These are phyloP conservation scores for Botrytis fabae DNA, from an alignment of 2,329 filamentous ascomycete genomes.

Conservation along the genomic window DNA sequence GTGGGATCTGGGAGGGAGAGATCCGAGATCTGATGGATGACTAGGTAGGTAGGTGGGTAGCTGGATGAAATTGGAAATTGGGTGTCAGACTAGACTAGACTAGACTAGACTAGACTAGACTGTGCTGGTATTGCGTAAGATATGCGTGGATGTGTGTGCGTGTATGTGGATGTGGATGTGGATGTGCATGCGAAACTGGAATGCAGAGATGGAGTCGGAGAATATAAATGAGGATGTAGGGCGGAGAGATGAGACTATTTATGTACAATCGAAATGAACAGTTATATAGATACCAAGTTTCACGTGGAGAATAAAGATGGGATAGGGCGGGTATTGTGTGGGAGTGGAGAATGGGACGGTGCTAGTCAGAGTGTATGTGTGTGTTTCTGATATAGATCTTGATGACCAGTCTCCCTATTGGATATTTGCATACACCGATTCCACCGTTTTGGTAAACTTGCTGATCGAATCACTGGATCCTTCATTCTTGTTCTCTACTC, in stretches of 20 bases:
- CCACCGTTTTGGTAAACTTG: background rate
- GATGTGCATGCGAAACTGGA: background rate
- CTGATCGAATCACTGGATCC: background rate
- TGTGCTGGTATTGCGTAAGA: background rate
- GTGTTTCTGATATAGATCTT: background rate
- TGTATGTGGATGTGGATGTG: background rate
- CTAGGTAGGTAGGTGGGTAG: background rate
- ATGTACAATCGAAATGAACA: background rate
- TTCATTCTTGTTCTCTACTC: background rate
- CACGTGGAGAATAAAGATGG: background rate
- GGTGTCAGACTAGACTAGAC: background rate
- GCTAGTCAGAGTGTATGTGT: background rate
- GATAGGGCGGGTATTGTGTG: background rate
- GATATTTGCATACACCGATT: background rate
- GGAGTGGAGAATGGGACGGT: background rate
- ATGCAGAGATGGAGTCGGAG: background rate
- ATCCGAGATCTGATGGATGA: background rate
- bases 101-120: background rate
- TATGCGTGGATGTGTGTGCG: background rate
- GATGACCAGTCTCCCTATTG: background rate
- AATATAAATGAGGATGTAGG: background rate
- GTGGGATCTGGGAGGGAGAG: background rate
- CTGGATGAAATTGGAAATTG: background rate
- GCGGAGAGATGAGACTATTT: background rate
- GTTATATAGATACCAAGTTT: background rate